Conservation (phyloP, 768 basidiomycete genomes). For the Dictyophora rubrovolvata region DNA sequence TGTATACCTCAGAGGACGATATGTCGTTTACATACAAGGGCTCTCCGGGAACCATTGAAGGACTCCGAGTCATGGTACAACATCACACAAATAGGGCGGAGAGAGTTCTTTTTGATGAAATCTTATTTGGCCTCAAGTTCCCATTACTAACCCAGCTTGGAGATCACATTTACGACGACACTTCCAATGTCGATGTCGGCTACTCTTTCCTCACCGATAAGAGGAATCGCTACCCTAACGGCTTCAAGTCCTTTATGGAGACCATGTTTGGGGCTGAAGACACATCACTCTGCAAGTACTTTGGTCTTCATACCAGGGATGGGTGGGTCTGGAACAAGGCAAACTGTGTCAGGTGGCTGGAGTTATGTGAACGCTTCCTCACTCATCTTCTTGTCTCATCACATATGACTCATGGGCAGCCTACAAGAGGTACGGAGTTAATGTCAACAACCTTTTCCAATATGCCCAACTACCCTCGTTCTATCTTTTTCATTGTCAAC, state of each 20-base stretch:
- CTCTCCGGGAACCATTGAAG: neutral
- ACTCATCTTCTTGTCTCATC: neutral
- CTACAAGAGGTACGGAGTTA: neutral
- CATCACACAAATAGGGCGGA: neutral
- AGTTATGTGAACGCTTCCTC: neutral
- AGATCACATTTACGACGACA: neutral
- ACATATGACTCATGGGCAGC: constrained; percentile 1
- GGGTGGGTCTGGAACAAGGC: neutral
- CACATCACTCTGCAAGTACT: neutral
- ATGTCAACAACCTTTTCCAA: neutral
- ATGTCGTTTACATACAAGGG: neutral
- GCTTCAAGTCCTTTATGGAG: no score
- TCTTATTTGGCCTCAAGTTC: neutral
- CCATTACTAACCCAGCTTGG: neutral
- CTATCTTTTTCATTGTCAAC: neutral
- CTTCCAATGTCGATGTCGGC: neutral
- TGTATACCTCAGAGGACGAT: neutral
- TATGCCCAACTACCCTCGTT: neutral
- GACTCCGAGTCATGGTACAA: neutral
- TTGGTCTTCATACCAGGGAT: neutral
- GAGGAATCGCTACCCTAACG: neutral
- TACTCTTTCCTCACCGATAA: neutral
- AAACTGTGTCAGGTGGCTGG: neutral
- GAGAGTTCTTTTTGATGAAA: neutral
- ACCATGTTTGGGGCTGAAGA: neutral